A percentile compares a stretch with the other conserved stretches of the same genome.
Evolutionary conservation across 495 filamentous ascomycete species (phyloP).

Genomic region (Podospora pseudoanserina): DNA sequence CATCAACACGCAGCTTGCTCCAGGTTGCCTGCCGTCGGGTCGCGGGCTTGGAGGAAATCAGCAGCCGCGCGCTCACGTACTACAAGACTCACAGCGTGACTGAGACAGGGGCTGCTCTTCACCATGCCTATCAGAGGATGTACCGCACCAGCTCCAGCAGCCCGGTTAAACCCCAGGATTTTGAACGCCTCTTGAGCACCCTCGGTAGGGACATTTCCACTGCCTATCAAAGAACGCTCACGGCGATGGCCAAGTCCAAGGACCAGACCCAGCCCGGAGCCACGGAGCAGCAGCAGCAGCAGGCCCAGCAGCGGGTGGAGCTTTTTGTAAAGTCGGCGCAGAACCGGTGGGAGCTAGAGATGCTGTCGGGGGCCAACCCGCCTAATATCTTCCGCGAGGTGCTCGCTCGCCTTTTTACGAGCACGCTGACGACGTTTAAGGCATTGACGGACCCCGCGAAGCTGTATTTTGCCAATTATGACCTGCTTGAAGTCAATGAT

Average conservation of each 20-base stretch:
- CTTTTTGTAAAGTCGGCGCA: constrained; percentile 34
- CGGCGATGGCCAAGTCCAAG: constrained; percentile 30
- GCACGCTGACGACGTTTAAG: constrained; percentile 40
- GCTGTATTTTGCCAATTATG: constrained; percentile 51
- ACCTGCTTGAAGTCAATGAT: constrained; percentile 47
- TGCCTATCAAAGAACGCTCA: constrained; percentile 42
- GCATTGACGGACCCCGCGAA: constrained; percentile 40
- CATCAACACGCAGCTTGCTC: constrained; percentile 68
- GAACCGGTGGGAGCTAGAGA: constrained; percentile 44
- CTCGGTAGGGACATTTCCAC: constrained; percentile 45
- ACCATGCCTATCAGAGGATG: constrained; percentile 48
- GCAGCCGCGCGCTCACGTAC: constrained; percentile 36
- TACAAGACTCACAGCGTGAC: constrained; percentile 32
- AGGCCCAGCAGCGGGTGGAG: constrained; percentile 30
- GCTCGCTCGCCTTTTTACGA: constrained; percentile 45
- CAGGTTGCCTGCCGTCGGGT: constrained; percentile 65
- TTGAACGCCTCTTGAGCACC: constrained; percentile 46
- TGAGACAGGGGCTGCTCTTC: constrained; percentile 31
- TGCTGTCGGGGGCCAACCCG: constrained; percentile 45
- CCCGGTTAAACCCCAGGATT: constrained; percentile 44
- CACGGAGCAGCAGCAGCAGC: constrained; percentile 28
- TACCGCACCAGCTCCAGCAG: constrained; percentile 37
- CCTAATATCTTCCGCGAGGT: constrained; percentile 47
- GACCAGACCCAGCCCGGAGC: constrained; percentile 23
- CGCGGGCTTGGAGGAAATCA: constrained; percentile 41